These are phyloP conservation scores for Plenodomus biglobosus DNA, from an alignment of 2,329 filamentous ascomycete species.

Conservation along the genomic window DNA sequence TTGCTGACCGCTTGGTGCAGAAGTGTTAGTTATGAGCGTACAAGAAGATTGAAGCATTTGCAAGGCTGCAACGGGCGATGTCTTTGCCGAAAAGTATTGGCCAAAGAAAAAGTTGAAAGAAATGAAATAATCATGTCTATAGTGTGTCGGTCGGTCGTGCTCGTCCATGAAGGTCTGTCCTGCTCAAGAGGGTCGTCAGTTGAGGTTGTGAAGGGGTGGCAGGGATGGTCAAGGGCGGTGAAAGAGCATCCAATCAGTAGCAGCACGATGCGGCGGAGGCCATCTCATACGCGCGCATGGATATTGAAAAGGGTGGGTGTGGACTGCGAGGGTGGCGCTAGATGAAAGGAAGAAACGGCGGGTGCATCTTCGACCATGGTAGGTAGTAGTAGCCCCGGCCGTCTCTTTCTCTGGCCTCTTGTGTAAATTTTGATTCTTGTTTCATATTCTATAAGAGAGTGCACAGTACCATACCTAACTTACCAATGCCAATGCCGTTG, in stretches of 20 bases:
- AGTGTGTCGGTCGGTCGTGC: neutral
- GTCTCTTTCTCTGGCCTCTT: too few relatives aligned
- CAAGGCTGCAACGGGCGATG: too few relatives aligned
- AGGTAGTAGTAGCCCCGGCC: too few relatives aligned
- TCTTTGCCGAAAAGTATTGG: too few relatives aligned
- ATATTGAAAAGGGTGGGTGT: neutral
- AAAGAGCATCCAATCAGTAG: constrained; percentile 30
- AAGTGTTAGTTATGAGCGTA: too few relatives aligned
- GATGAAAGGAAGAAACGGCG: neutral
- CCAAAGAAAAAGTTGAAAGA: too few relatives aligned
- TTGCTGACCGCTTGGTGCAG: too few relatives aligned
- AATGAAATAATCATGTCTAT: neutral
- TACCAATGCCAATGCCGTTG: neutral
- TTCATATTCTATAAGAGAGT: too few relatives aligned
- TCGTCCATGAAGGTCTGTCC: neutral
- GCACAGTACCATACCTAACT: too few relatives aligned
- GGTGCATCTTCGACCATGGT: too few relatives aligned
- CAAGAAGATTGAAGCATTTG: too few relatives aligned
- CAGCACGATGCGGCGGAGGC: constrained; percentile 28
- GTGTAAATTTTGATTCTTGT: too few relatives aligned
- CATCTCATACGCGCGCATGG: constrained; percentile 16
- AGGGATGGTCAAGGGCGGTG: constrained; percentile 22
- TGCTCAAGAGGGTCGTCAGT: constrained; percentile 1
- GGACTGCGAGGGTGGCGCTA: neutral
- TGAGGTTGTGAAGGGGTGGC: constrained; percentile 14